Percentiles rank a stretch among this genome's conserved stretches.
Evolutionary conservation across 176 grass and related monocot species (phyloP).

Genomic region (Chrysopogon serrulatus): DNA sequence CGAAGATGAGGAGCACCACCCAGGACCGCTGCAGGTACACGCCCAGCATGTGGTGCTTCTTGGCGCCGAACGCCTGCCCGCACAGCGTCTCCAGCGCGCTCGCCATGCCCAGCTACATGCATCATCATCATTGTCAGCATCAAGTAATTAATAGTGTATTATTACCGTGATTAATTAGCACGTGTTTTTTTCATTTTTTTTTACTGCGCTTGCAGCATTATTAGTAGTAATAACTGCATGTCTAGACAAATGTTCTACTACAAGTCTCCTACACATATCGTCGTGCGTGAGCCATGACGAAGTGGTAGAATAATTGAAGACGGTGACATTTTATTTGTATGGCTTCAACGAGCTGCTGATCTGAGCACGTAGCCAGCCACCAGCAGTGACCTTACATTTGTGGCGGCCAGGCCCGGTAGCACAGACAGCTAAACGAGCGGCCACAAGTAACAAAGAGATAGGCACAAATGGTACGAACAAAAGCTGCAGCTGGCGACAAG

Average conservation of each 20-base stretch:
- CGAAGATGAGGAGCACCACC: constrained; percentile 43
- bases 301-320: background rate
- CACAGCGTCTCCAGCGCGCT: constrained; percentile 69
- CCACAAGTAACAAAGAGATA: background rate
- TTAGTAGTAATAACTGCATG: background rate
- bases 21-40: constrained; percentile 63
- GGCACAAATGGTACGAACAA: background rate
- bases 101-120: constrained; percentile 59
- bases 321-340: background rate
- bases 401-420: background rate
- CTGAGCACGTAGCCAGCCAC: background rate
- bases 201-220: background rate
- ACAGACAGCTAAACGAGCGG: background rate
- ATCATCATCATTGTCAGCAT: background rate
- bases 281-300: background rate
- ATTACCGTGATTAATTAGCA: background rate
- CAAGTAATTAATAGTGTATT: background rate
- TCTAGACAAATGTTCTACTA: background rate
- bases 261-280: background rate
- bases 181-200: background rate
- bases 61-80: constrained; percentile 52
- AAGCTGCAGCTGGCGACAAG: background rate
- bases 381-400: background rate
- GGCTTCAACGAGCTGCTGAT: background rate
- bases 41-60: constrained; percentile 61